A percentile compares a stretch with the other conserved stretches of the same genome.
These are phyloP conservation scores for Udeniomyces megalosporus DNA, from an alignment of 768 basidiomycete species.

Conservation along the genomic window DNA sequence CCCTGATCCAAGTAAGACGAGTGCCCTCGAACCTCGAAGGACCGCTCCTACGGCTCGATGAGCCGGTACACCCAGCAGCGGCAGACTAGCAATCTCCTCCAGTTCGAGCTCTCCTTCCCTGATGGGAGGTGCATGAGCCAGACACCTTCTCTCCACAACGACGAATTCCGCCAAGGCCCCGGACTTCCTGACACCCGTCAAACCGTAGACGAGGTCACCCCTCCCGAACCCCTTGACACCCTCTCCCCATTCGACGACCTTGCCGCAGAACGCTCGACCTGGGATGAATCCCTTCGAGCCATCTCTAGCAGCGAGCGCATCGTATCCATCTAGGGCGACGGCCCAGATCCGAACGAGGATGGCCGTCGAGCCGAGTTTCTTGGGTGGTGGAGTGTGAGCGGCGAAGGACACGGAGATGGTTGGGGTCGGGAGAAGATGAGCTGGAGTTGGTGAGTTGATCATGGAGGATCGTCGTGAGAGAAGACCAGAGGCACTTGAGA, in stretches of 20 bases:
- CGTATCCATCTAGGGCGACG: constrained; percentile 21
- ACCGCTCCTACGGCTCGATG: constrained; percentile 10
- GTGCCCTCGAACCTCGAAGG: constrained; percentile 17
- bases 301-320: constrained; percentile 15
- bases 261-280: constrained; percentile 22
- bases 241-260: constrained; percentile 21
- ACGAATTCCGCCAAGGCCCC: constrained; percentile 20
- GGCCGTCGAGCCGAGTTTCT: constrained; percentile 15
- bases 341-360: constrained; percentile 23
- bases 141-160: constrained; percentile 18
- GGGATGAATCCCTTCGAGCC: constrained; percentile 21
- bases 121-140: constrained; percentile 19
- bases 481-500: background rate
- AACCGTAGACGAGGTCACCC: constrained; percentile 23
- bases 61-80: constrained; percentile 20
- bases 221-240: constrained; percentile 15
- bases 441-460: background rate
- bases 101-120: background rate
- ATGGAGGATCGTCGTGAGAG: background rate
- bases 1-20: constrained; percentile 15
- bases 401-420: constrained; percentile 2
- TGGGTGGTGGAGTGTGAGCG: constrained; percentile 13
- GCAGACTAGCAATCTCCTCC: constrained; percentile 20
- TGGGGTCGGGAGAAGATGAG: constrained; percentile 1
- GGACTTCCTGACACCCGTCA: constrained; percentile 17